Base-by-base conservation (phyloP, 108 stramenopile species). In the Cyclostephanos invisitatus region DNA sequence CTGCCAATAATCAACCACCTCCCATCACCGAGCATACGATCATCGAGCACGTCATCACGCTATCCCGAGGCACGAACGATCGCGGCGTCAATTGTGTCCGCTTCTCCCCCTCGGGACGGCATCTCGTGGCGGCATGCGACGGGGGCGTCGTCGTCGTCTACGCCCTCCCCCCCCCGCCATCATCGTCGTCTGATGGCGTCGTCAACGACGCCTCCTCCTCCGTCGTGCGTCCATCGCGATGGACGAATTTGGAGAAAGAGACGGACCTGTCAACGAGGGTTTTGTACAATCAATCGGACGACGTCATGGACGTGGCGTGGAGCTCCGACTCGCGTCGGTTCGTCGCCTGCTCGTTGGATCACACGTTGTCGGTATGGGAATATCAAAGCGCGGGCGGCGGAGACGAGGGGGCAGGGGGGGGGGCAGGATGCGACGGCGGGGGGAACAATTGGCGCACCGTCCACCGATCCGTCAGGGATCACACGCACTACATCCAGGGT, bases 71-170 rank as follows among this genome's bases (percentile, higher is more conserved):
- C 2, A 78, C 77, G 32, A 87, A 87, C 73, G 88, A 88, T 8
- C 58, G 75, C 22, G 71, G 85, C 57, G 82, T 91, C 57, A 89
- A 91, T 51, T 57, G 78, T n/a, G 82, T 89, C 0, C 73, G 73
- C 36, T 95, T 95, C 69, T 85, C 84, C 44, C 97, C 97, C 25
- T 83, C 96, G 68, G 94, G 94, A 7, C 68, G 79, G 38, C 86
- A 89, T 75, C 74, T 98, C 59, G 95, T 93, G 29, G 88, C 94
- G 36, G 95, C 91, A 12, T 86, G 94, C 44, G 96, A 97, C 61
- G 80, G 90, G 8, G 97, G 97, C 3, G 74, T 80, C 9, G 82
- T 91, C 37, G 75, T 91, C 1, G 61, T 91, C 14, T 91, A 82
- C 81, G 82, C 83, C 2, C 85, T 94, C 17, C 93, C 90, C 35